These are phyloP conservation scores for Diphasiastrum complanatum DNA, from an alignment of 83 land plant genomes.

Conservation along the genomic window DNA sequence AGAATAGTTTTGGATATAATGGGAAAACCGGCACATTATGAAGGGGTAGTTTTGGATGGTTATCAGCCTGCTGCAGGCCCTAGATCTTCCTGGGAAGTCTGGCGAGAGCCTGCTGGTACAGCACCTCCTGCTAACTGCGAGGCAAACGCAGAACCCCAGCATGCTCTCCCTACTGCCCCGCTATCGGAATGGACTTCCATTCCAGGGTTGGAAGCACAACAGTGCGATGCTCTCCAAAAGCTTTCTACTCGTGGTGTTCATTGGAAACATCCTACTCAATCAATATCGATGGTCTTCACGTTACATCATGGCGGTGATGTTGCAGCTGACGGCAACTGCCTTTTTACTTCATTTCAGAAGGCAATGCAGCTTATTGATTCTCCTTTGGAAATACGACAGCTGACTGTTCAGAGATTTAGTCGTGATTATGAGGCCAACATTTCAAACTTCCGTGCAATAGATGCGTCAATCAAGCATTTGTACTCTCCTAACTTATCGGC, in stretches of 20 bases:
- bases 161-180: too few relatives aligned
- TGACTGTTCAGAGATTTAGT: conserved; percentile 20
- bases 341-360: conserved; percentile 14
- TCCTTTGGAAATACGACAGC: conserved; percentile 5
- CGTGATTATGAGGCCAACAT: conserved; percentile 16
- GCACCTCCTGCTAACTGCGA: too few relatives aligned
- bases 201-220: conserved; percentile 23
- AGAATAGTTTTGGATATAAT: too few relatives aligned
- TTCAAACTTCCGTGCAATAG: background rate
- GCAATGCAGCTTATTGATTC: conserved; percentile 13
- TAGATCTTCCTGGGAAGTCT: too few relatives aligned
- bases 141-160: too few relatives aligned
- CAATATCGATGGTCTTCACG: background rate
- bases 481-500: conserved; percentile 66
- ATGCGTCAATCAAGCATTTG: conserved; percentile 41
- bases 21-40: too few relatives aligned
- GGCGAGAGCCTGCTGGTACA: too few relatives aligned
- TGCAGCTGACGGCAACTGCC: conserved; percentile 28
- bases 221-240: conserved; percentile 9
- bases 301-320: conserved; percentile 26
- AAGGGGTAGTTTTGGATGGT: too few relatives aligned
- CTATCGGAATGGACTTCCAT: too few relatives aligned
- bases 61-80: too few relatives aligned
- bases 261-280: conserved; percentile 24
- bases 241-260: conserved; percentile 17